Percentiles rank a stretch among this genome's conserved stretches.
These are phyloP conservation scores for Neopestalotiopsis sp. DNA, from an alignment of 2,329 filamentous ascomycete genomes.

Conservation along the genomic window DNA sequence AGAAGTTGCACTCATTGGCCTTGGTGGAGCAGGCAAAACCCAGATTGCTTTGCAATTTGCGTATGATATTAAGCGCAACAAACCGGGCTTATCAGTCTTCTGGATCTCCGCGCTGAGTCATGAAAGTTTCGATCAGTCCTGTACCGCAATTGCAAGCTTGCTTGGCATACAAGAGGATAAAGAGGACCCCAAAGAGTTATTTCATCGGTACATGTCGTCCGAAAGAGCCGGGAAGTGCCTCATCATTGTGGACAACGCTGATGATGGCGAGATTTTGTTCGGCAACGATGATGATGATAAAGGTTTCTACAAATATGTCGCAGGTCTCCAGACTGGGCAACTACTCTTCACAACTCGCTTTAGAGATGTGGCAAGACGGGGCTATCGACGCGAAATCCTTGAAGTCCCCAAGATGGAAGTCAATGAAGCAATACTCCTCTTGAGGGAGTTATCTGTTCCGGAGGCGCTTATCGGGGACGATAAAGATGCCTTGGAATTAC, in stretches of 20 bases:
- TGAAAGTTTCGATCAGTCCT: slow-evolving; percentile 46
- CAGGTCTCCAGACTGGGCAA: slow-evolving; percentile 28
- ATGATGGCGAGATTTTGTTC: slow-evolving; percentile 39
- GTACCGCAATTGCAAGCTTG: slow-evolving; percentile 37
- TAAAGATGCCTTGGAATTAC: slow-evolving; percentile 19
- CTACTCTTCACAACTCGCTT: slow-evolving; percentile 45
- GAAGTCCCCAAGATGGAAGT: slow-evolving; percentile 35
- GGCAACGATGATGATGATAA: neutral
- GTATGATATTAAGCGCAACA: slow-evolving; percentile 40
- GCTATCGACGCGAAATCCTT: slow-evolving; percentile 31
- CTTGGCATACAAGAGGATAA: slow-evolving; percentile 50
- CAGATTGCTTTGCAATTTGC: slow-evolving; percentile 45
- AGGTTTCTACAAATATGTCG: neutral
- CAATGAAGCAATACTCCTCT: slow-evolving; percentile 31
- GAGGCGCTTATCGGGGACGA: slow-evolving; percentile 26
- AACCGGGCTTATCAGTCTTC: slow-evolving; percentile 45
- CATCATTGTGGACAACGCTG: slow-evolving; percentile 48
- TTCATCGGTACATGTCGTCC: slow-evolving; percentile 46
- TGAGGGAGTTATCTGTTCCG: slow-evolving; percentile 31
- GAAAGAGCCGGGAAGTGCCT: slow-evolving; percentile 41
- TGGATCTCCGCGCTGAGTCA: slow-evolving; percentile 48
- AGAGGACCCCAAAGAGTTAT: slow-evolving; percentile 64
- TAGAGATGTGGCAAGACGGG: slow-evolving; percentile 34
- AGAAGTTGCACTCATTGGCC: slow-evolving; percentile 37
- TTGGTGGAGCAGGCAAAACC: slow-evolving; percentile 48